Percentiles rank a stretch among this genome's conserved stretches.
phyloP scores from a whole-genome alignment of 257 asterid genomes.

The Verbena officinalis region DNA sequence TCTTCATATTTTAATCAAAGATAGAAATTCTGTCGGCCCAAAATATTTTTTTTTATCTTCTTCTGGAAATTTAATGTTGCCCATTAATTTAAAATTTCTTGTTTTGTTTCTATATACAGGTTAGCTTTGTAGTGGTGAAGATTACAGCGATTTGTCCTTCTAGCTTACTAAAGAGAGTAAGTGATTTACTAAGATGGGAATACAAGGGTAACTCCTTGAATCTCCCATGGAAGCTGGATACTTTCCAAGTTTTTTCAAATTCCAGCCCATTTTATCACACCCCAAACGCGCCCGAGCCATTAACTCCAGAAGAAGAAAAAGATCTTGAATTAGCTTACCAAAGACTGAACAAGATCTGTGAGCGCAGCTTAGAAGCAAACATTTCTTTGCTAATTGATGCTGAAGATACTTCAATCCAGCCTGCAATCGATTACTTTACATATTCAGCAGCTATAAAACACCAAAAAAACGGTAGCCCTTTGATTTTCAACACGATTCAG shows the following conservation, averaged over 20 bases:
- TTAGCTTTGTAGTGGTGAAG: slow-evolving; percentile 81
- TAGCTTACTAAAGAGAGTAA: slow-evolving; percentile 61
- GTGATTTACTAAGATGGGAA: slow-evolving; percentile 85
- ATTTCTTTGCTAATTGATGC: slow-evolving; percentile 80
- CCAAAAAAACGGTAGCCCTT: slow-evolving; percentile 42
- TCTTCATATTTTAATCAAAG: too few species aligned
- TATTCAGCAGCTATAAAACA: slow-evolving; percentile 61
- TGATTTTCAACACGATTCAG: slow-evolving; percentile 75
- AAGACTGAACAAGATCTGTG: slow-evolving; percentile 53
- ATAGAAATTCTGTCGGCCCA: too few species aligned
- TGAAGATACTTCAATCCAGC: slow-evolving; percentile 76
- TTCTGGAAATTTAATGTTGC: too few species aligned
- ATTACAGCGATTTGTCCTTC: slow-evolving; percentile 74
- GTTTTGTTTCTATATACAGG: slow-evolving; percentile 39
- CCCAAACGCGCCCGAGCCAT: slow-evolving; percentile 42
- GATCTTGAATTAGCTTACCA: slow-evolving; percentile 50
- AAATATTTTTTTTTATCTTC: too few species aligned
- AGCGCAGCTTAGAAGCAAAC: slow-evolving; percentile 38
- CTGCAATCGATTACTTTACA: slow-evolving; percentile 81
- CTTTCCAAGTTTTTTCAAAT: slow-evolving; percentile 60
- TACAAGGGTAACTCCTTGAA: slow-evolving; percentile 43
- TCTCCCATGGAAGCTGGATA: slow-evolving; percentile 78
- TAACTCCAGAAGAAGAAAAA: slow-evolving; percentile 57
- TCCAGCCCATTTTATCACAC: slow-evolving; percentile 86
- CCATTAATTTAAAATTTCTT: too few species aligned